phyloP scores from a whole-genome alignment of 2,329 filamentous ascomycete species.

The Basipetospora chlamydospora region DNA sequence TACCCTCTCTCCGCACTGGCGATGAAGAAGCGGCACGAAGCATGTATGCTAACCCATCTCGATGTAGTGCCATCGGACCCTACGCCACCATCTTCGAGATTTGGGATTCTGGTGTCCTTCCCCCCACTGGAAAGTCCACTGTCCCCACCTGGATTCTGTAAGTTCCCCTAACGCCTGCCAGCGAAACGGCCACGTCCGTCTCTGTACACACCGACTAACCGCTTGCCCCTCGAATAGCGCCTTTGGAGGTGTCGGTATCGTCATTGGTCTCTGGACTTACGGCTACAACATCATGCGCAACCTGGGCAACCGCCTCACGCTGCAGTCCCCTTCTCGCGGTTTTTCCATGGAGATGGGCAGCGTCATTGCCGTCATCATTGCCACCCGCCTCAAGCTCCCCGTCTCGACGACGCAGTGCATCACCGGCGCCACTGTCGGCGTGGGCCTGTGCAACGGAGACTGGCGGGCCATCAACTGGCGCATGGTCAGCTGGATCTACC shows the following conservation, averaged over 20 bases:
- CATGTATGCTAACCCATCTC: too few species aligned
- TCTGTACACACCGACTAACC: background rate
- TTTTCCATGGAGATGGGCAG: conserved; percentile 47
- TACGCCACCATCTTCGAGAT: conserved; percentile 49
- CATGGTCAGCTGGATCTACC: conserved; percentile 44
- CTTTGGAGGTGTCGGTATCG: conserved; percentile 35
- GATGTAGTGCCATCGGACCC: conserved; percentile 35
- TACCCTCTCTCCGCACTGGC: background rate
- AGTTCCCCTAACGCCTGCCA: background rate
- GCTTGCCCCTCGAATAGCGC: conserved; percentile 6
- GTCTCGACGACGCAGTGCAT: conserved; percentile 53
- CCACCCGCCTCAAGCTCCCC: conserved; percentile 46
- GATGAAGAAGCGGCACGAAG: too few species aligned
- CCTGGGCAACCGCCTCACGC: conserved; percentile 46
- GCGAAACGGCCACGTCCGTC: background rate
- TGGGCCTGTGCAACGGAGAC: conserved; percentile 46
- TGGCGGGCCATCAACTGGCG: conserved; percentile 48
- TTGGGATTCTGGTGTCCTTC: conserved; percentile 34
- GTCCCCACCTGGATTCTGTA: conserved; percentile 46
- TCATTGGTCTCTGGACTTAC: conserved; percentile 43
- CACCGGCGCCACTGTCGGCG: conserved; percentile 47
- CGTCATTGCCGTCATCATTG: conserved; percentile 48
- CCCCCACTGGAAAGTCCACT: conserved; percentile 21
- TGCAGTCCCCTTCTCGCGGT: conserved; percentile 44
- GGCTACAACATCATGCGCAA: conserved; percentile 52